Base-by-base conservation (phyloP, 2,329 filamentous ascomycete species). In the Geosmithia morbida region DNA sequence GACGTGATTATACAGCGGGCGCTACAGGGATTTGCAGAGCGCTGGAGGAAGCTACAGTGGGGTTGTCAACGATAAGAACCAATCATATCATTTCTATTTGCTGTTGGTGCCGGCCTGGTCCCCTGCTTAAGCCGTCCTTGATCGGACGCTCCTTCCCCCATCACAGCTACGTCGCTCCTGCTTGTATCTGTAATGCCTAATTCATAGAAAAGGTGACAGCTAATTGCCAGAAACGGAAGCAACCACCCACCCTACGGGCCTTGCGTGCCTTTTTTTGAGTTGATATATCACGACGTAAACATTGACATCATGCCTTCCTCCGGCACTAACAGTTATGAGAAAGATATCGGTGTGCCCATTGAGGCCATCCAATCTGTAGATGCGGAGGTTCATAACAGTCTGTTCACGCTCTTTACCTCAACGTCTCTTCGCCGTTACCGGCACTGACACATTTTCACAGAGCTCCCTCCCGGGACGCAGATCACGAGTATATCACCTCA, bases 291-390 rank as follows among this genome's bases (percentile, higher is more conserved):
- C 33, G 33, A 16, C 10, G 11, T 13, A 37, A 5, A 37, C 33
- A 7, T 7, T 11, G 14, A 13, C 33, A 37, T 37, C 5, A 37
- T 37, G 33, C 3, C 11, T 7, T 26, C 22, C 8, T 26, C 22
- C 22, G 33, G 13, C 33, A 37, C 33, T 37, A 13, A 11, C 33
- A 37, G 11, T 11, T 46, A 45, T 14, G 44, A 46, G 17, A 20
- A 20, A 7, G 43, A 45, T 16, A 45, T 45, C 11, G 43, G 29
- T 18, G 43, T 45, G 26, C 43, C 43, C 10, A 33, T 33, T 13
- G 43, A 45, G 18, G 22, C 43, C 29, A 45, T 46, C 20, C 45
- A 46, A 41, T 26, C 14, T 30, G 20, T 41, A 16, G 45, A 46
- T 29, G 10, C 22, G 2, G 13, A 45, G 7, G 43, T 45, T 22